Conservation (phyloP, 495 filamentous ascomycete species). For the Aspergillus sclerotioniger region DNA sequence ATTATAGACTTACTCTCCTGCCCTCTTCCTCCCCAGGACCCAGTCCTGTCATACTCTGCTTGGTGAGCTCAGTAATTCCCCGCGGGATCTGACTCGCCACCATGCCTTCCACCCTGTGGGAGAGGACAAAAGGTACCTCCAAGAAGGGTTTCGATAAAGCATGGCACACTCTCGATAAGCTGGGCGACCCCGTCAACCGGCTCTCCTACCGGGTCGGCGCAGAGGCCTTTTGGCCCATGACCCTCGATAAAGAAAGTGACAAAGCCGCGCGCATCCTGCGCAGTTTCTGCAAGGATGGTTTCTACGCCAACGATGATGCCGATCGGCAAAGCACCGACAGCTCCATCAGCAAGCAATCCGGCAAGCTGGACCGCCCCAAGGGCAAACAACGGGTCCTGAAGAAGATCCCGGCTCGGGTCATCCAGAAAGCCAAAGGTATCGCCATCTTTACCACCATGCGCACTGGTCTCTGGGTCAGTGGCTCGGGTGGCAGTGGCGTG, state of each 20-base stretch:
- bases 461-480: constrained; percentile 85
- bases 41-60: not conserved
- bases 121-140: constrained; percentile 42
- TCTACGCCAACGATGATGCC: constrained; percentile 48
- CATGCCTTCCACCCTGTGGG: constrained; percentile 38
- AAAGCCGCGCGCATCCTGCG: constrained; percentile 78
- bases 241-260: constrained; percentile 75
- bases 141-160: constrained; percentile 58
- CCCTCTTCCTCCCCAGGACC: not conserved
- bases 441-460: constrained; percentile 94
- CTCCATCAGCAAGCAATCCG: constrained; percentile 24
- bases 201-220: constrained; percentile 69
- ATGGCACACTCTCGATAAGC: constrained; percentile 51
- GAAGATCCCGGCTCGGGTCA: constrained; percentile 80
- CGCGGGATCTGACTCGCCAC: constrained; percentile 7
- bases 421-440: constrained; percentile 80
- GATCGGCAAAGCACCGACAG: constrained; percentile 18
- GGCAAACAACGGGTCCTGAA: constrained; percentile 69
- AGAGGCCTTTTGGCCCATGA: constrained; percentile 81
- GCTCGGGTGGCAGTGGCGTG: constrained; percentile 77
- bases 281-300: constrained; percentile 76
- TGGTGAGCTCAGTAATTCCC: not conserved
- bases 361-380: constrained; percentile 55
- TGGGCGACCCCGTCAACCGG: constrained; percentile 69
- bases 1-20: constrained; percentile 8